Conservation (phyloP, 768 basidiomycete species). For the Lactifluus rugatus region DNA sequence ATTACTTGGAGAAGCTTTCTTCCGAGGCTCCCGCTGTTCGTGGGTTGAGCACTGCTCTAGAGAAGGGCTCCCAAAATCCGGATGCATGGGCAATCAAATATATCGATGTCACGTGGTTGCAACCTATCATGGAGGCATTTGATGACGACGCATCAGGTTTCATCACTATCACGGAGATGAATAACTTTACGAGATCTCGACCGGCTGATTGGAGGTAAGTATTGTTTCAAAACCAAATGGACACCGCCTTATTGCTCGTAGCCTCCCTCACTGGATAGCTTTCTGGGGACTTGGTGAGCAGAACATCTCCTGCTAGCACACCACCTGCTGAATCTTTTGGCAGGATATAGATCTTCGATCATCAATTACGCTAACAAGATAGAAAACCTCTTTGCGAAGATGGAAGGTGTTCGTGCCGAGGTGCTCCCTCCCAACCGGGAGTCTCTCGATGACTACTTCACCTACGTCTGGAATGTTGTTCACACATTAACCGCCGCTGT, state of each 20-base stretch:
- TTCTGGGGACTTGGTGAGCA: constrained; percentile 24
- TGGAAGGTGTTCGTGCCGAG: constrained; percentile 4
- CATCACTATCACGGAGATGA: constrained; percentile 21
- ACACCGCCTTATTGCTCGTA: background rate
- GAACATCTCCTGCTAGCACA: background rate
- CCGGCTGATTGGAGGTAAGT: constrained; percentile 25
- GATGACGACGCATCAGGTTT: constrained; percentile 30
- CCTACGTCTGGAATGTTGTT: background rate
- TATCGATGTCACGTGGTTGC: constrained; percentile 20
- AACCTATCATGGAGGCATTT: constrained; percentile 26
- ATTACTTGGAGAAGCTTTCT: constrained; percentile 23
- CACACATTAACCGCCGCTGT: constrained; percentile 8
- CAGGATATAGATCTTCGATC: constrained; percentile 9
- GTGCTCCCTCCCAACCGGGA: constrained; percentile 13
- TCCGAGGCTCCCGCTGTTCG: background rate
- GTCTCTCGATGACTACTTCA: background rate
- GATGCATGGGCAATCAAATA: constrained; percentile 26
- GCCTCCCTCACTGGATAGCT: constrained; percentile 27
- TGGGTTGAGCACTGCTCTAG: background rate
- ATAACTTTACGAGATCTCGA: constrained; percentile 3
- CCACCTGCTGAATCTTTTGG: no score
- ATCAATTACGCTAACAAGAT: constrained; percentile 14
- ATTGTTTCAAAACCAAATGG: background rate
- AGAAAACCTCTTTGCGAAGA: constrained; percentile 10
- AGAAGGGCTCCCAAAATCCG: background rate